Base-by-base conservation (phyloP, 1,284 basidiomycete species). In the Sutorius eximius region DNA sequence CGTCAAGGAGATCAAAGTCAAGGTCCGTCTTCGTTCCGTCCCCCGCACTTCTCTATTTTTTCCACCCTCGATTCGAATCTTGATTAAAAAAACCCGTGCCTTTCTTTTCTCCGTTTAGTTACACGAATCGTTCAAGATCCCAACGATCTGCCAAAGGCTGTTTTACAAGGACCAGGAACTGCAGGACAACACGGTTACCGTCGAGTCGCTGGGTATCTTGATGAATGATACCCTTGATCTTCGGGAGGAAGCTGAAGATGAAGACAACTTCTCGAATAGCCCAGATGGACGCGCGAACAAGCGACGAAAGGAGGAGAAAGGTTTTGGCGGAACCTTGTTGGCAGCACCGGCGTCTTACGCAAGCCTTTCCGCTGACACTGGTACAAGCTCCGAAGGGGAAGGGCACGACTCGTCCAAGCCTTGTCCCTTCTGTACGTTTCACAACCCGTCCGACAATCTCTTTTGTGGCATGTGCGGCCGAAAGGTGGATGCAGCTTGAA, bases 1-100 rank as follows among this genome's bases (percentile, higher is more conserved):
- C 0, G 77, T 93, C 51, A 91, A 87, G 65, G 87, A 90, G 11
- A 81, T 93, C 60, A 91, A 91, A 67, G 67, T 88, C 49, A 75
- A 80, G 76, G 89, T 91, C 53, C 52, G 81, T 66, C 5, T 8
- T 20, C 8, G 1, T 9, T 16, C 18, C 20, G 1, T 32, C 18
- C 3, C 33, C 15, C 18, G 13, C 34, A 41, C 45, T 34, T 33
- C 30, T 32, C 3, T 45, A 27, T 27, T 27, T 27, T 27, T 27
- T 27, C 24, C 24, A 27, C 20, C 40, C 55, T 49, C 45, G 45
- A 63, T 47, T 22, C 44, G 22, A 45, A 53, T 24, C 5, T 38
- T 22, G 34, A 36, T 9, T 9, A 16, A 34, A 41, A 45, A 44
- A 29, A 18, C 13, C 22, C 22, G 22, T 15, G 7, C 0, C 5